Evolutionary conservation across 2,329 filamentous ascomycete species (phyloP).

Genomic region (Sclerotinia borealis): DNA sequence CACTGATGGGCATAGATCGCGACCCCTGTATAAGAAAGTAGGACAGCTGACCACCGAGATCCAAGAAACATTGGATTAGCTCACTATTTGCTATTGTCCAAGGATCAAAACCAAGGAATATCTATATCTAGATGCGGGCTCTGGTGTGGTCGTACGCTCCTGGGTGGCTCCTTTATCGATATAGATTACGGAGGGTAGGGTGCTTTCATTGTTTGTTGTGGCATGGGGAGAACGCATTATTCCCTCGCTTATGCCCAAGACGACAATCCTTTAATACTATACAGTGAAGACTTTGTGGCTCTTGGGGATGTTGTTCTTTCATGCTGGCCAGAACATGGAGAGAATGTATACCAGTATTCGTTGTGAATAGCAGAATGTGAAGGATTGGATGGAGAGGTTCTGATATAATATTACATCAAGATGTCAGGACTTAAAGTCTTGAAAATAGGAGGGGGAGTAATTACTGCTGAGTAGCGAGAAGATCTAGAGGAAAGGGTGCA

Average conservation of each 20-base stretch:
- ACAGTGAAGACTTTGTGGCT: background rate
- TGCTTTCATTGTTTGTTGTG: background rate
- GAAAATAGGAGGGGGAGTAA: no score
- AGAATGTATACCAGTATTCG: background rate
- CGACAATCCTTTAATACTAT: no score
- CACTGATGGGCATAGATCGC: no score
- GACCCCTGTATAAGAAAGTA: no score
- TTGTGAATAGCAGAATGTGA: background rate
- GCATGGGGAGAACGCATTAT: no score
- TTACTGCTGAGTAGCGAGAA: no score
- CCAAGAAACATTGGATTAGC: no score
- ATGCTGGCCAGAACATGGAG: background rate
- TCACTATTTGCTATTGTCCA: no score
- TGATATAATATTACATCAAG: background rate
- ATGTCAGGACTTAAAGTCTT: rapidly evolving
- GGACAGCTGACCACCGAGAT: no score
- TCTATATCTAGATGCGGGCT: background rate
- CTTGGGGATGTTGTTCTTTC: background rate
- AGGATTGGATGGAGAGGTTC: background rate
- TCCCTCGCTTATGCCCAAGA: background rate
- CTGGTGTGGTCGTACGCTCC: background rate
- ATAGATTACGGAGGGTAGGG: no score
- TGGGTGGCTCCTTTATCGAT: background rate
- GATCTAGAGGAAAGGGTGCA: background rate
- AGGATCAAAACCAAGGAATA: no score